A percentile compares a stretch with the other conserved stretches of the same genome.
These are phyloP conservation scores for Ceratobasidium sp. DNA, from an alignment of 1,284 basidiomycete species.

Conservation along the genomic window DNA sequence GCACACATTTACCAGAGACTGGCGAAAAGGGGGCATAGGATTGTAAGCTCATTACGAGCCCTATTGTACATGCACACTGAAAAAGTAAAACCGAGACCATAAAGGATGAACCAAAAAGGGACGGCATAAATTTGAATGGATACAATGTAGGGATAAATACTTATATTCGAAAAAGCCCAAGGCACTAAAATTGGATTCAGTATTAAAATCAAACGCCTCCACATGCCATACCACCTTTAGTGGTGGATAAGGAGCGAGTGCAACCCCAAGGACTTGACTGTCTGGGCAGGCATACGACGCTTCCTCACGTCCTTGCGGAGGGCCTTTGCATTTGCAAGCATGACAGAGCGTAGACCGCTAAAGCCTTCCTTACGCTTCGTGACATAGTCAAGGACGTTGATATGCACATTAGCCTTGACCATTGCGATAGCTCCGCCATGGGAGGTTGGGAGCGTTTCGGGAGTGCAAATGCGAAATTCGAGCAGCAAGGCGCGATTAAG, in stretches of 20 bases:
- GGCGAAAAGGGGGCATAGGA: not conserved
- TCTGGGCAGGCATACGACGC: conserved; percentile 29
- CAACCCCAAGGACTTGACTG: conserved; percentile 31
- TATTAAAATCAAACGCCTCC: conserved; percentile 6
- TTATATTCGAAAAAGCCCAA: conserved; percentile 1
- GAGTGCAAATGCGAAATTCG: conserved; percentile 37
- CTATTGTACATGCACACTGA: not conserved
- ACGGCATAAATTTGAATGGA: too few relatives aligned
- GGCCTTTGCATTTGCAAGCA: conserved; percentile 33
- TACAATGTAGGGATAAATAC: too few relatives aligned
- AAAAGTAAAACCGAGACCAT: not conserved
- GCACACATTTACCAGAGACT: not conserved
- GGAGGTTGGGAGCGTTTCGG: conserved; percentile 32
- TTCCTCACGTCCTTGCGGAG: conserved; percentile 34
- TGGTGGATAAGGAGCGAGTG: conserved; percentile 15
- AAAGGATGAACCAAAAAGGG: too few relatives aligned
- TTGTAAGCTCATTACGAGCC: not conserved
- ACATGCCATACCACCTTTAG: not conserved
- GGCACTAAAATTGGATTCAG: conserved; percentile 20
- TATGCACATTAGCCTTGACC: conserved; percentile 40
- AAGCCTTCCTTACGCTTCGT: conserved; percentile 37
- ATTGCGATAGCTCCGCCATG: conserved; percentile 38
- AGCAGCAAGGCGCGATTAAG: conserved; percentile 39
- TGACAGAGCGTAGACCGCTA: conserved; percentile 14
- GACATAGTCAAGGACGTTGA: conserved; percentile 42